Conservation (phyloP, 2,329 filamentous ascomycete genomes). For the Botrytis paeoniae region DNA sequence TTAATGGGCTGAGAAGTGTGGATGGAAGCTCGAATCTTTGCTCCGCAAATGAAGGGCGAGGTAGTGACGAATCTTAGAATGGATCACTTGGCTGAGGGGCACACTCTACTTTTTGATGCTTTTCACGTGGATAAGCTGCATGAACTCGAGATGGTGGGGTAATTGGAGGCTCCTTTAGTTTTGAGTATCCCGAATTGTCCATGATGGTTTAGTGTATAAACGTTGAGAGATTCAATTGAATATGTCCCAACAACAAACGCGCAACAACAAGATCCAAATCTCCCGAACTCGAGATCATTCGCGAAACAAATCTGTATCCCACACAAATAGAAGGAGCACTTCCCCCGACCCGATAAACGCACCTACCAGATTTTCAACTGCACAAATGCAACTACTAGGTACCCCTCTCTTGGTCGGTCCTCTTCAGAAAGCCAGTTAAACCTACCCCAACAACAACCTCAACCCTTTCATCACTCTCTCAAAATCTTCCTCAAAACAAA, state of each 20-base stretch:
- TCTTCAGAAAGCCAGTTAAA: too few species aligned
- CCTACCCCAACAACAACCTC: too few species aligned
- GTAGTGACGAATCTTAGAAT: not conserved
- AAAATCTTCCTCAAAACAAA: too few species aligned
- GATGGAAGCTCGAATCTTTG: conserved; percentile 10
- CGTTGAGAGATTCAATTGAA: not conserved
- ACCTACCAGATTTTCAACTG: not conserved
- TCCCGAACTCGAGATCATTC: too few species aligned
- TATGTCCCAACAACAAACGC: too few species aligned
- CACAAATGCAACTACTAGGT: too few species aligned
- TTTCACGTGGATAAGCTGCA: conserved; percentile 18
- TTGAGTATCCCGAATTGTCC: conserved; percentile 18
- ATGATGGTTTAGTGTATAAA: not conserved
- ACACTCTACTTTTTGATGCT: conserved; percentile 20
- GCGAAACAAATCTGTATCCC: not conserved
- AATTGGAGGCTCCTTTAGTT: conserved; percentile 13
- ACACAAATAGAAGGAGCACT: not conserved
- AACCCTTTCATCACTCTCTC: too few species aligned
- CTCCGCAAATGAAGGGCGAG: not conserved
- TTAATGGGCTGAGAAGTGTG: not conserved
- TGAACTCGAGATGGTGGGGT: conserved; percentile 17
- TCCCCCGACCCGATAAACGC: not conserved
- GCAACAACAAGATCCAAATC: not conserved
- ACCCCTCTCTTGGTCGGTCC: too few species aligned
- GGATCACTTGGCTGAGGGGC: not conserved